Evolutionary conservation across 164 flowering plant genomes (phyloP).

Genomic region (Kalanchoe fedtschenkoi): DNA sequence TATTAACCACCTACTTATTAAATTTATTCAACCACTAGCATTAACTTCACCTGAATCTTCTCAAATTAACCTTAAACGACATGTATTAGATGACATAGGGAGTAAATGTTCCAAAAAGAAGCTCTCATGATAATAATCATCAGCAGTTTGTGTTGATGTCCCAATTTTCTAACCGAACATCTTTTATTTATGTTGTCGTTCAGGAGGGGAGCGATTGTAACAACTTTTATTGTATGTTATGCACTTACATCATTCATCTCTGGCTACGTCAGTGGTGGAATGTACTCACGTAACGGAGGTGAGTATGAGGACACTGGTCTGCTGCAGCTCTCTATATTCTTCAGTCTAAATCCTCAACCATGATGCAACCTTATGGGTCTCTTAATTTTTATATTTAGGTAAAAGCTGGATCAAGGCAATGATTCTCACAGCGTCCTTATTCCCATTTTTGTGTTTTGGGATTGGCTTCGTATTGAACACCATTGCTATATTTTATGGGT

Average conservation of each 20-base stretch:
- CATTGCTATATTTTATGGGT: slow-evolving; percentile 93
- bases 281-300: slow-evolving; percentile 97
- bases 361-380: background rate
- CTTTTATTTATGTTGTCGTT: slow-evolving; percentile 3
- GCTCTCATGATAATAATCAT: background rate
- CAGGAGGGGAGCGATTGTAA: slow-evolving; percentile 98
- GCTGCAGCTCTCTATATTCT: background rate
- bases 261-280: slow-evolving; percentile 95
- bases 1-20: no score
- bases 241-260: slow-evolving; percentile 93
- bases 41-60: no score
- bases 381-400: slow-evolving; percentile 36
- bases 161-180: background rate
- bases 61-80: no score
- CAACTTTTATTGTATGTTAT: slow-evolving; percentile 91
- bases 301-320: slow-evolving; percentile 15
- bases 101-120: background rate
- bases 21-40: no score
- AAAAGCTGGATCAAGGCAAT: slow-evolving; percentile 96
- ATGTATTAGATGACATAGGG: no score
- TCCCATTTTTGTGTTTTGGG: slow-evolving; percentile 37
- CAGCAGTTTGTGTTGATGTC: background rate
- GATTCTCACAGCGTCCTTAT: slow-evolving; percentile 71
- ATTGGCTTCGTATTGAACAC: slow-evolving; percentile 72
- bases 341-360: background rate